These are phyloP conservation scores for Dactylellina drechsleri DNA, from an alignment of 2,329 filamentous ascomycete genomes.

Conservation along the genomic window DNA sequence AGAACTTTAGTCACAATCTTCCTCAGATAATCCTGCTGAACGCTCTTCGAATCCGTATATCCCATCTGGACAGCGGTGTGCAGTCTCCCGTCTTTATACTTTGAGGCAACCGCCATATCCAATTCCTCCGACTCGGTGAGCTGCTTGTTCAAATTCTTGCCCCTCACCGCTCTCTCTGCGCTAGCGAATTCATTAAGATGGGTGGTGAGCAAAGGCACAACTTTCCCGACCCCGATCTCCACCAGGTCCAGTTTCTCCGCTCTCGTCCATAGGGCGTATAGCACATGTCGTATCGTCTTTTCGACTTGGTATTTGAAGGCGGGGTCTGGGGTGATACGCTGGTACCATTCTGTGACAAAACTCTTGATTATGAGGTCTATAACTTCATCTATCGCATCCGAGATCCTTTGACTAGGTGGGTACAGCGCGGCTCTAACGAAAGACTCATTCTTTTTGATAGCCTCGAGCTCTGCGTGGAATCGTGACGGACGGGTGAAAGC, in stretches of 20 bases:
- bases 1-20: slow-evolving; percentile 77
- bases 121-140: slow-evolving; percentile 97
- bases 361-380: slow-evolving; percentile 81
- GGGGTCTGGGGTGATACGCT: slow-evolving; percentile 80
- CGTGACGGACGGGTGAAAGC: slow-evolving; percentile 54
- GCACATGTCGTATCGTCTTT: slow-evolving; percentile 76
- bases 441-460: slow-evolving; percentile 55
- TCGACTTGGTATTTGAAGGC: slow-evolving; percentile 89
- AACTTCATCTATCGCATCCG: slow-evolving; percentile 80
- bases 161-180: slow-evolving; percentile 85
- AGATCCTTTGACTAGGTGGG: slow-evolving; percentile 78
- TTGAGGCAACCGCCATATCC: slow-evolving; percentile 92
- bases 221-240: slow-evolving; percentile 79
- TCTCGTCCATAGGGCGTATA: slow-evolving; percentile 76
- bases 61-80: slow-evolving; percentile 85
- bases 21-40: slow-evolving; percentile 89
- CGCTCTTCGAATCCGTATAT: slow-evolving; percentile 82
- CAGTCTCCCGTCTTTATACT: slow-evolving; percentile 87
- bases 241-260: slow-evolving; percentile 82
- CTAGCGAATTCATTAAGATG: slow-evolving; percentile 92
- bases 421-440: slow-evolving; percentile 69
- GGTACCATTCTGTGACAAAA: slow-evolving; percentile 90
- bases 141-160: slow-evolving; percentile 84
- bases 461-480: slow-evolving; percentile 55
- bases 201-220: slow-evolving; percentile 86